Base-by-base conservation (phyloP, 164 flowering plant genomes). In the Chimonanthus salicifolius region DNA sequence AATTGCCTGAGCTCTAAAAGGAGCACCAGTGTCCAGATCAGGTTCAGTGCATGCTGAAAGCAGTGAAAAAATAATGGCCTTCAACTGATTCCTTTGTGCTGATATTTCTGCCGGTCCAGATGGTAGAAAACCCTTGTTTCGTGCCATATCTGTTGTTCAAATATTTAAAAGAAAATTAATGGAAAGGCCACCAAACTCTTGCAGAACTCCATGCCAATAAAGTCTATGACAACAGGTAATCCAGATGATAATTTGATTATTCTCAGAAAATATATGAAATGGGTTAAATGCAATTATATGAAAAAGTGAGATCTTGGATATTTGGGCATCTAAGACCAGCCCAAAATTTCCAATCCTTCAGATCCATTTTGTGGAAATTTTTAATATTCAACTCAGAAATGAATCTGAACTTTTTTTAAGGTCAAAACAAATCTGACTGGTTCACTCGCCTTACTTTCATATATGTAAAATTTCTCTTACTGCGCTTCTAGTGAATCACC, bases 41-140 rank as follows among this genome's bases (percentile, higher is more conserved):
- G 99, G 92, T 76, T 89, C 94, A 74, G 89, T 95, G 84, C 99
- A 95, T 47, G 99, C 99, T 73, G 98, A 93, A 80, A 89, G 89
- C 71, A 91, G 84, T n/a, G 99, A 89, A 74, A 91, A 90, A 71
- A 95, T 93, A 64, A 95, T 95, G 68, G 90, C 88, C 78, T 88
- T 92, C 63, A 95, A 77, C 70, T 95, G 94, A 81, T 90, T 95
- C 73, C 96, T 85, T 71, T 95, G 99, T 64, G 77, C 77, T 8
- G 93, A 83, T 82, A 95, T 87, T 82, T 92, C 97, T 72, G 93
- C 91, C 0, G 96, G 94, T 72, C 88, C 86, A 70, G 94, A 91
- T 72, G 99, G 99, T 78, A 94, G 86, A 60, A 95, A 81, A 72
- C 98, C 99, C 83, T 91, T 92, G 79, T 92, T 95, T 82, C 93